A percentile compares a stretch with the other conserved stretches of the same genome.
These are phyloP conservation scores for Croton laevigatus DNA, from an alignment of 441 rosid species.

Conservation along the genomic window DNA sequence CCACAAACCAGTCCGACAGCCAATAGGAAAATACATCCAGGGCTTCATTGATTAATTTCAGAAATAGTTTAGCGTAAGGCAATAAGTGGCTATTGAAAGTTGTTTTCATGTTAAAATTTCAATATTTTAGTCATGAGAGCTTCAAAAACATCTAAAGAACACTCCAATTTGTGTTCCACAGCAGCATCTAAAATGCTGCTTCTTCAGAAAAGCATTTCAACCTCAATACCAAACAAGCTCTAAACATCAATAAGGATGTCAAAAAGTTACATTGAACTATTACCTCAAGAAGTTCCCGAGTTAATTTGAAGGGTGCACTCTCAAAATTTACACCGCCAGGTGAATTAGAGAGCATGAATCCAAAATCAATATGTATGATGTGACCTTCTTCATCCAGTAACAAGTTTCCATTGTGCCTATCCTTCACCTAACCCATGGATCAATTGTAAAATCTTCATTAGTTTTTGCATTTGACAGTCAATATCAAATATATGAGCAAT, in stretches of 20 bases:
- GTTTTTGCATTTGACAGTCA: not conserved
- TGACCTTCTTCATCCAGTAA: constrained; percentile 98
- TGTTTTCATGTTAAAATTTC: no score
- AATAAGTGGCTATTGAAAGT: no score
- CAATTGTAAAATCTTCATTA: not conserved
- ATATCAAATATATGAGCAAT: constrained; percentile 1
- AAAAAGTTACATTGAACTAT: not conserved
- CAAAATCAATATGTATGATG: constrained; percentile 97
- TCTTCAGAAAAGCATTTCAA: no score
- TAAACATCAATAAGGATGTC: constrained; percentile 3
- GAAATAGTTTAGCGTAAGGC: no score
- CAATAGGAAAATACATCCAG: no score
- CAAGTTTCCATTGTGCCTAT: constrained; percentile 96
- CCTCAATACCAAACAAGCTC: constrained; percentile 1
- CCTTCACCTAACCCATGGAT: constrained; percentile 59
- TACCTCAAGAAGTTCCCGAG: constrained; percentile 97
- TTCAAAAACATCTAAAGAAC: no score
- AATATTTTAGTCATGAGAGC: no score
- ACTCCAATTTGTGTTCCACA: no score
- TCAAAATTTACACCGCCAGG: constrained; percentile 98
- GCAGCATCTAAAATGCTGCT: no score
- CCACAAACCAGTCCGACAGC: no score
- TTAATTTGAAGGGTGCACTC: constrained; percentile 96
- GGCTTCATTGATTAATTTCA: no score
- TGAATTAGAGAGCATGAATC: constrained; percentile 97